phyloP scores from a whole-genome alignment of 1,284 basidiomycete species.

The Violaceomyces palustris region DNA sequence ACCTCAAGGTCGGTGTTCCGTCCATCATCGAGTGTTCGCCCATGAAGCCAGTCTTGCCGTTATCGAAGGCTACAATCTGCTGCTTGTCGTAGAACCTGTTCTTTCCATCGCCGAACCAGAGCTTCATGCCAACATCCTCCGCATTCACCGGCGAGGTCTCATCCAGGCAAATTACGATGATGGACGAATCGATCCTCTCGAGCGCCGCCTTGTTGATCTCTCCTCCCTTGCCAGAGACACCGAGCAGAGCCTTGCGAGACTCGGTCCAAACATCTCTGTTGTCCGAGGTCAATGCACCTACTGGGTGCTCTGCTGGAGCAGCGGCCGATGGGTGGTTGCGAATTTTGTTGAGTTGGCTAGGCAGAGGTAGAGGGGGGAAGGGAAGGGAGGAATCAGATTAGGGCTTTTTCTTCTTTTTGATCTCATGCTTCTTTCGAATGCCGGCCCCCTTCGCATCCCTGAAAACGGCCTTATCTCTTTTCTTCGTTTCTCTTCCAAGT shows the following conservation, averaged over 20 bases:
- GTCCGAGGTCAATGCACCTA: constrained; percentile 81
- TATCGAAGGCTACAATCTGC: constrained; percentile 63
- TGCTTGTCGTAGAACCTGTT: constrained; percentile 99
- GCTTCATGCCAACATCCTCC: constrained; percentile 65
- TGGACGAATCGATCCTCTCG: constrained; percentile 82
- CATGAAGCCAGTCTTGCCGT: constrained; percentile 93
- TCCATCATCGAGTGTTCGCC: constrained; percentile 95
- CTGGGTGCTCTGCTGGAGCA: constrained; percentile 58
- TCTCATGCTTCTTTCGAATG: too few species aligned
- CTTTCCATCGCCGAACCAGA: constrained; percentile 86
- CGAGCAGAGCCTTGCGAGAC: constrained; percentile 59
- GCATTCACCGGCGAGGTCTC: constrained; percentile 71
- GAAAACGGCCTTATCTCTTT: background rate
- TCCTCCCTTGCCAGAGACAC: constrained; percentile 61
- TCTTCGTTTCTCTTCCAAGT: too few species aligned
- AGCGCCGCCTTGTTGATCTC: constrained; percentile 64
- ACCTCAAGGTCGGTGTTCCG: constrained; percentile 85
- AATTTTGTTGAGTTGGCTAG: constrained; percentile 73
- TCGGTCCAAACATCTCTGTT: constrained; percentile 88
- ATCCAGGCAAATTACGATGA: constrained; percentile 82
- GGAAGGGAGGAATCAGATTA: too few species aligned
- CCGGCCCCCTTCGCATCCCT: too few species aligned
- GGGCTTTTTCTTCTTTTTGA: too few species aligned
- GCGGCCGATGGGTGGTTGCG: constrained; percentile 66
- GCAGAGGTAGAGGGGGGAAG: too few species aligned